These are phyloP conservation scores for Fusarium metavorans DNA, from an alignment of 2,329 filamentous ascomycete genomes.

Conservation along the genomic window DNA sequence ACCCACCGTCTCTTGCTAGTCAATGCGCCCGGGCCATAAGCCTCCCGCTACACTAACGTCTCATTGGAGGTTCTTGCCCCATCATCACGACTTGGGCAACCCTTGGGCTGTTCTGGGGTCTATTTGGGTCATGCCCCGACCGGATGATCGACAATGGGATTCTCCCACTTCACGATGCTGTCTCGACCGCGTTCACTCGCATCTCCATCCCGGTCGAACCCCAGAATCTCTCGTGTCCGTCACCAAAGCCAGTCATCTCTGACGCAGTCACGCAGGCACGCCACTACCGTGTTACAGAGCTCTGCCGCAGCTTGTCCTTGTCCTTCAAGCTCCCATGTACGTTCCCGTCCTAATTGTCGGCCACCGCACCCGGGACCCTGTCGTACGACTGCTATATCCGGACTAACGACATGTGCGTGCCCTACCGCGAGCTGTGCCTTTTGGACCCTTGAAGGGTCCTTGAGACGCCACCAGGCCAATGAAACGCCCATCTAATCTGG, in stretches of 20 bases:
- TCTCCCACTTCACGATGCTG: slow-evolving; percentile 34
- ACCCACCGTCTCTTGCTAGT: slow-evolving; percentile 23
- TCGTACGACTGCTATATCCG: slow-evolving; percentile 30
- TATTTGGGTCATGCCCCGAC: slow-evolving; percentile 15
- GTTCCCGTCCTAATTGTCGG: slow-evolving; percentile 14
- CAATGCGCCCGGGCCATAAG: slow-evolving; percentile 38
- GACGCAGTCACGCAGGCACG: background rate
- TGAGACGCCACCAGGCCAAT: slow-evolving; percentile 32
- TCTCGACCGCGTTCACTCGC: slow-evolving; percentile 14
- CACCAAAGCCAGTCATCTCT: background rate
- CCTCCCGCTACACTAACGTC: slow-evolving; percentile 43
- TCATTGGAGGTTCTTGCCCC: slow-evolving; percentile 32
- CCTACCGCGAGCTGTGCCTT: slow-evolving; percentile 25
- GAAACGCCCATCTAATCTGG: slow-evolving; percentile 7
- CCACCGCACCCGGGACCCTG: slow-evolving; percentile 28
- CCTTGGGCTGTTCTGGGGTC: slow-evolving; percentile 21
- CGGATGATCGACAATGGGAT: slow-evolving; percentile 34
- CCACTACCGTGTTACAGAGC: background rate
- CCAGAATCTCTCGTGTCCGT: background rate
- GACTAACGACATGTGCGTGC: slow-evolving; percentile 37
- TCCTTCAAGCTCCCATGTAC: background rate
- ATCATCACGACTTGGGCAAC: slow-evolving; percentile 34
- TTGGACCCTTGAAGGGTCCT: slow-evolving; percentile 37
- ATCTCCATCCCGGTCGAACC: slow-evolving; percentile 15
- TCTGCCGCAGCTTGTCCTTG: slow-evolving; percentile 3